Percentiles rank a stretch among this genome's conserved stretches.
Evolutionary conservation across 108 stramenopile genomes (phyloP).

Genomic region (Parmales sp.): DNA sequence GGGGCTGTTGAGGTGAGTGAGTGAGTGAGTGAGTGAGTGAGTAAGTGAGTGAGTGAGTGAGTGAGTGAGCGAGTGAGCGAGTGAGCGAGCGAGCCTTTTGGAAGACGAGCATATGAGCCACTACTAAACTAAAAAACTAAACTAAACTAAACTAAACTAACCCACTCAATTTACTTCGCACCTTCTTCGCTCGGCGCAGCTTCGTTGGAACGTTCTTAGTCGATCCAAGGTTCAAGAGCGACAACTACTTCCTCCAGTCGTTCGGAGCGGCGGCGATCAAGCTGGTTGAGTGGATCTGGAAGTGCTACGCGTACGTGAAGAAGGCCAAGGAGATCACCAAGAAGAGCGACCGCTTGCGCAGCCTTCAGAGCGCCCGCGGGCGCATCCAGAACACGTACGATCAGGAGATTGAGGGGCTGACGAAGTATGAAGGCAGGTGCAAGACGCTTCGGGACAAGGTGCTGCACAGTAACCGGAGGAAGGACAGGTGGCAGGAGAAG

Average conservation of each 20-base stretch:
- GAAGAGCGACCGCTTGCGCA: not conserved
- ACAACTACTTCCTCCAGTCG: constrained; percentile 11
- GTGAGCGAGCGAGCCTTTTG: too few species aligned
- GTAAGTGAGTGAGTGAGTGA: too few species aligned
- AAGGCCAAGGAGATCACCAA: constrained; percentile 8
- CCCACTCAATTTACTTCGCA: too few species aligned
- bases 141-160: too few species aligned
- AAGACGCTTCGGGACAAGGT: not conserved
- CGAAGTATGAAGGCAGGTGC: not conserved
- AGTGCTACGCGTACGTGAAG: constrained; percentile 1
- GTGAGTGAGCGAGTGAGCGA: too few species aligned
- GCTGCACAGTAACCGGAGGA: not conserved
- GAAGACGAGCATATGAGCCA: too few species aligned
- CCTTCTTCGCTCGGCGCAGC: too few species aligned
- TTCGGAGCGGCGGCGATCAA: constrained; percentile 7
- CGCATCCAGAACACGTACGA: not conserved
- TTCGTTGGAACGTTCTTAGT: not conserved
- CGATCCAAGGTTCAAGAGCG: constrained; percentile 15
- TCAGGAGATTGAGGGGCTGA: not conserved
- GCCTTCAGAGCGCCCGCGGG: not conserved
- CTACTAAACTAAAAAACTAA: too few species aligned
- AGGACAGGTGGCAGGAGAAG: constrained; percentile 8
- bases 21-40: too few species aligned
- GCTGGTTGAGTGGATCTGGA: constrained; percentile 10
- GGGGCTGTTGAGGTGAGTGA: not conserved